Conservation (phyloP, 2,329 filamentous ascomycete genomes). For the Fusarium sp. region DNA sequence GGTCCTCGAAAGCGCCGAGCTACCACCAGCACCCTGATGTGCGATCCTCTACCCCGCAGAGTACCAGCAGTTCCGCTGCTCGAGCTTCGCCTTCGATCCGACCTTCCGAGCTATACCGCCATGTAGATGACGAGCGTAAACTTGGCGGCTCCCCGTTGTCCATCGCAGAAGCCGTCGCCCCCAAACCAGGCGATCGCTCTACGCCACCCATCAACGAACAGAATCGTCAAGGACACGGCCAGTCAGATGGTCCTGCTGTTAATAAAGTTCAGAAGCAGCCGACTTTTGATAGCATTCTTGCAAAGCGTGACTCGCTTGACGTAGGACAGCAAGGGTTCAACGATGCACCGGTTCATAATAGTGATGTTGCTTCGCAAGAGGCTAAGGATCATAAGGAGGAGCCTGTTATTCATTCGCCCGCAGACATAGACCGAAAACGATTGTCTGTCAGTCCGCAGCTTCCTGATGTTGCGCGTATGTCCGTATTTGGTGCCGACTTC, state of each 20-base stretch:
- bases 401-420: slow-evolving; percentile 23
- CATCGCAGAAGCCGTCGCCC: slow-evolving; percentile 67
- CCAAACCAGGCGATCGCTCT: slow-evolving; percentile 55
- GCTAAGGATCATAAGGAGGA: slow-evolving; percentile 16
- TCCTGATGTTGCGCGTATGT: slow-evolving; percentile 71
- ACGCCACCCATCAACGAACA: slow-evolving; percentile 30
- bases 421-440: slow-evolving; percentile 48
- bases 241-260: slow-evolving; percentile 14
- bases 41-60: slow-evolving; percentile 48
- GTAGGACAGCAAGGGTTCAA: slow-evolving; percentile 1
- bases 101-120: slow-evolving; percentile 83
- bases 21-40: slow-evolving; percentile 42
- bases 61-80: slow-evolving; percentile 40
- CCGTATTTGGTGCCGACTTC: slow-evolving; percentile 72
- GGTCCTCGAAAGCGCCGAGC: slow-evolving; percentile 35
- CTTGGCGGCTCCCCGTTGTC: slow-evolving; percentile 72
- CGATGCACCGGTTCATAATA: slow-evolving; percentile 10
- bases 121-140: slow-evolving; percentile 73
- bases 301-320: slow-evolving; percentile 33
- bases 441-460: slow-evolving; percentile 70
- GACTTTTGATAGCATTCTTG: slow-evolving; percentile 44
- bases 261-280: slow-evolving; percentile 36
- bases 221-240: slow-evolving; percentile 12
- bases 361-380: slow-evolving; percentile 11
- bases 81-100: slow-evolving; percentile 77